These are phyloP conservation scores for Fusarium equiseti DNA, from an alignment of 2,329 filamentous ascomycete genomes.

Conservation along the genomic window DNA sequence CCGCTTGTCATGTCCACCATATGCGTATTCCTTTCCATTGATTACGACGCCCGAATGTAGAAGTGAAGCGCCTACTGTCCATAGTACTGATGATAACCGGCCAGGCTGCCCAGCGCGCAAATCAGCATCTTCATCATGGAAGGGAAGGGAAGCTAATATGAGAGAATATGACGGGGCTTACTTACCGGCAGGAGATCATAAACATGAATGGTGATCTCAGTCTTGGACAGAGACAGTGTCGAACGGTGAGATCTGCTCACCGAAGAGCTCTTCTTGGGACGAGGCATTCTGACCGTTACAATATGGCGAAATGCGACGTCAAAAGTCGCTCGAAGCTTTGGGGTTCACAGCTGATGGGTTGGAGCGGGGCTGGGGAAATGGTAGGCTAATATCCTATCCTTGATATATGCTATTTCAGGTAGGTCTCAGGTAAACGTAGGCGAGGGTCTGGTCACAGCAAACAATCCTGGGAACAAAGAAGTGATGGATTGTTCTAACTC, in stretches of 20 bases:
- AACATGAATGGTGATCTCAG: slow-evolving; percentile 80
- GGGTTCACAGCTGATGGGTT: slow-evolving; percentile 24
- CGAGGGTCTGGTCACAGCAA: background rate
- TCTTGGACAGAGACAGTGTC: slow-evolving; percentile 77
- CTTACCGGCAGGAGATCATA: slow-evolving; percentile 81
- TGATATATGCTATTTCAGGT: slow-evolving; percentile 19
- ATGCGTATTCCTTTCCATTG: slow-evolving; percentile 84
- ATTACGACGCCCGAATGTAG: slow-evolving; percentile 88
- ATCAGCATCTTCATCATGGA: slow-evolving; percentile 30
- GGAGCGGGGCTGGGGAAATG: slow-evolving; percentile 37
- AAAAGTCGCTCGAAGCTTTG: slow-evolving; percentile 40
- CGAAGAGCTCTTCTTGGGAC: slow-evolving; percentile 46
- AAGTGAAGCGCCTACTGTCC: slow-evolving; percentile 81
- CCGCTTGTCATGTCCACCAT: slow-evolving; percentile 80
- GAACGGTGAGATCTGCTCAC: slow-evolving; percentile 65
- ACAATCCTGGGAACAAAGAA: slow-evolving; percentile 10
- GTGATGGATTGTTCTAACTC: slow-evolving; percentile 2
- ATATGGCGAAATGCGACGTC: slow-evolving; percentile 37
- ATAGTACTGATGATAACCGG: slow-evolving; percentile 79
- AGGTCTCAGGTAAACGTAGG: slow-evolving; percentile 2
- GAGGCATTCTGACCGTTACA: slow-evolving; percentile 46
- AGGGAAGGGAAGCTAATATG: slow-evolving; percentile 5
- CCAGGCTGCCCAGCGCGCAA: slow-evolving; percentile 67
- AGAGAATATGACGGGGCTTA: slow-evolving; percentile 7
- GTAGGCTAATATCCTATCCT: slow-evolving; percentile 14